These are phyloP conservation scores for Ascoidea asiatica DNA, from an alignment of 805 yeast species.

Conservation along the genomic window DNA sequence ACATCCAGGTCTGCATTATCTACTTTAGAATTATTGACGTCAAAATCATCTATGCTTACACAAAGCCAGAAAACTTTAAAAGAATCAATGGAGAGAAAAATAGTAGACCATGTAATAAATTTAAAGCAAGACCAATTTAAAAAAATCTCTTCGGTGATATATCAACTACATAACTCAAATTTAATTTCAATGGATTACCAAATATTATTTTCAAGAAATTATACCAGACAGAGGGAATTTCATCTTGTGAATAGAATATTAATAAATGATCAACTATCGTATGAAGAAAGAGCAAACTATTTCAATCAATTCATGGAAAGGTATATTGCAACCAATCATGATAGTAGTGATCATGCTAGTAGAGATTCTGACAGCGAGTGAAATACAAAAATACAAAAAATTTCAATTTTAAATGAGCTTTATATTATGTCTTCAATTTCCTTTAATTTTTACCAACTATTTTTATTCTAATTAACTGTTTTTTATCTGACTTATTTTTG, in stretches of 20 bases:
- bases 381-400: too few relatives aligned
- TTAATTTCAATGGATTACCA: constrained; percentile 3
- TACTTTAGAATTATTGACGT: neutral
- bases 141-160: neutral
- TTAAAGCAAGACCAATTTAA: neutral
- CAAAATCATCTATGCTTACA: neutral
- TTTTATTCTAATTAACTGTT: too few relatives aligned
- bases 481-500: too few relatives aligned
- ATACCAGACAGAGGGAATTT: constrained; percentile 1
- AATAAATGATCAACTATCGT: neutral
- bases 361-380: too few relatives aligned
- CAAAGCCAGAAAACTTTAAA: neutral
- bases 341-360: neutral
- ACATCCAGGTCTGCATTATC: neutral
- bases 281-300: constrained; percentile 2
- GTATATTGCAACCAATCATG: neutral
- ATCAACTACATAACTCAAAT: constrained; percentile 1
- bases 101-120: neutral
- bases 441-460: too few relatives aligned
- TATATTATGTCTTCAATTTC: too few relatives aligned
- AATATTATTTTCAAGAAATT: constrained; percentile 1
- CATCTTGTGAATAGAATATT: constrained; percentile 1
- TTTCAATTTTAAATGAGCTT: too few relatives aligned
- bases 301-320: constrained; percentile 1
- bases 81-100: neutral